These are phyloP conservation scores for Pichia heedii DNA, from an alignment of 805 yeast genomes.

Conservation along the genomic window DNA sequence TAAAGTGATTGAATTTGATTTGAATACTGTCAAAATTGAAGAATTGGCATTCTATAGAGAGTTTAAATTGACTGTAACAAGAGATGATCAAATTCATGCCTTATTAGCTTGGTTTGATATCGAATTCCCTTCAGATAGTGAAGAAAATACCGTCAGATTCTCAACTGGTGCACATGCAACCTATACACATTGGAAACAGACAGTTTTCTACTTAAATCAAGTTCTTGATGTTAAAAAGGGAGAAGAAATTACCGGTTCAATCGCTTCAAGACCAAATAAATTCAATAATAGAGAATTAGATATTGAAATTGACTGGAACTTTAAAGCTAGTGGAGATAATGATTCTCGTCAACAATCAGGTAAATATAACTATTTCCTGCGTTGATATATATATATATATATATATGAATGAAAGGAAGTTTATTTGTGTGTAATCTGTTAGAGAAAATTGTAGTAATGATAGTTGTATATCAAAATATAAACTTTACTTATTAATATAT, in stretches of 20 bases:
- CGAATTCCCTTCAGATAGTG: conserved; percentile 56
- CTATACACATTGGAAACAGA: conserved; percentile 98
- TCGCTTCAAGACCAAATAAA: conserved; percentile 69
- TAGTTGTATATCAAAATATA: no score
- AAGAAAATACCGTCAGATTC: conserved; percentile 55
- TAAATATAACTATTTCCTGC: conserved; percentile 53
- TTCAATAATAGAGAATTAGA: conserved; percentile 86
- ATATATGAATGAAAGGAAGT: no score
- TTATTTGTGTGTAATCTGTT: no score
- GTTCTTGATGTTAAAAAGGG: conserved; percentile 71
- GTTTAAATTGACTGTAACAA: conserved; percentile 65
- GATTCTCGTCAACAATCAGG: conserved; percentile 47
- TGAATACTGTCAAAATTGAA: conserved; percentile 78
- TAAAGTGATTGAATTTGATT: conserved; percentile 71
- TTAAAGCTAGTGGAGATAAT: conserved; percentile 30
- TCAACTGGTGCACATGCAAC: conserved; percentile 92
- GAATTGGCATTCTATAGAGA: conserved; percentile 67
- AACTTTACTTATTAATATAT: no score
- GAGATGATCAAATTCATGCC: conserved; percentile 81
- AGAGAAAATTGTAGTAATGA: no score
- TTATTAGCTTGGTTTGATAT: conserved; percentile 92
- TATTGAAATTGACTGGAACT: conserved; percentile 57
- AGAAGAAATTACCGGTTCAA: conserved; percentile 61
- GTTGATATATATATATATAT: no score
- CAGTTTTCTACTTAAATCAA: conserved; percentile 77